These are phyloP conservation scores for Hypsizygus marmoreus DNA, from an alignment of 768 basidiomycete genomes.

Conservation along the genomic window DNA sequence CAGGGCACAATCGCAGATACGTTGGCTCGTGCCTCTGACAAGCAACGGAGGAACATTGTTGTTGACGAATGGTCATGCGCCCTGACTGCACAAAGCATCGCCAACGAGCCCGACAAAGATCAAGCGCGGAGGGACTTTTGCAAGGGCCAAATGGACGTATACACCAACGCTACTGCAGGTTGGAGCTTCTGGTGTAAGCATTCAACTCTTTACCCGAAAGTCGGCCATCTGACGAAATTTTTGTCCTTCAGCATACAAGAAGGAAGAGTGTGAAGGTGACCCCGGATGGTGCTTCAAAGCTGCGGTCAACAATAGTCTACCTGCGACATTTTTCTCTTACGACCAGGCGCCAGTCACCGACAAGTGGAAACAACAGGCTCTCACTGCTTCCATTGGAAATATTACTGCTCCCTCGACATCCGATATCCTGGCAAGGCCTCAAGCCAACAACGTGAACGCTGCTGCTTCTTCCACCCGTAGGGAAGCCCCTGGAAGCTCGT, in stretches of 20 bases:
- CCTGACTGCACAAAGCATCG: constrained; percentile 61
- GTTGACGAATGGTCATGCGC: constrained; percentile 86
- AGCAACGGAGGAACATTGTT: constrained; percentile 52
- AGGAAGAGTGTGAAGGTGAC: constrained; percentile 60
- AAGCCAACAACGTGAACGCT: background rate
- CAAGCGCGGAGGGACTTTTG: constrained; percentile 55
- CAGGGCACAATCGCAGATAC: constrained; percentile 37
- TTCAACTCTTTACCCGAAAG: background rate
- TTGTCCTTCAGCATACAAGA: constrained; percentile 49
- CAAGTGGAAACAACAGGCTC: constrained; percentile 4
- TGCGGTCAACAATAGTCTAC: constrained; percentile 58
- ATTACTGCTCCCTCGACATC: constrained; percentile 13
- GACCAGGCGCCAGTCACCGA: constrained; percentile 14
- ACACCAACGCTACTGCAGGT: constrained; percentile 56
- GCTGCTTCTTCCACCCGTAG: background rate
- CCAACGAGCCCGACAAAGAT: constrained; percentile 44
- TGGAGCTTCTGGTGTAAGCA: constrained; percentile 72
- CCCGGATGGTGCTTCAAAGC: constrained; percentile 71
- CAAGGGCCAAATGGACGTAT: constrained; percentile 57
- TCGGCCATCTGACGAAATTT: constrained; percentile 1
- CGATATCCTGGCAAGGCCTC: constrained; percentile 11
- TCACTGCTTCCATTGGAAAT: constrained; percentile 6
- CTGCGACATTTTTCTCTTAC: constrained; percentile 59
- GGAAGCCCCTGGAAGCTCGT: background rate
- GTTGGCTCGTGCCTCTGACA: constrained; percentile 24